Percentiles rank a stretch among this genome's conserved stretches.
phyloP scores from a whole-genome alignment of 75 land plant genomes.

The Larix kaempferi region DNA sequence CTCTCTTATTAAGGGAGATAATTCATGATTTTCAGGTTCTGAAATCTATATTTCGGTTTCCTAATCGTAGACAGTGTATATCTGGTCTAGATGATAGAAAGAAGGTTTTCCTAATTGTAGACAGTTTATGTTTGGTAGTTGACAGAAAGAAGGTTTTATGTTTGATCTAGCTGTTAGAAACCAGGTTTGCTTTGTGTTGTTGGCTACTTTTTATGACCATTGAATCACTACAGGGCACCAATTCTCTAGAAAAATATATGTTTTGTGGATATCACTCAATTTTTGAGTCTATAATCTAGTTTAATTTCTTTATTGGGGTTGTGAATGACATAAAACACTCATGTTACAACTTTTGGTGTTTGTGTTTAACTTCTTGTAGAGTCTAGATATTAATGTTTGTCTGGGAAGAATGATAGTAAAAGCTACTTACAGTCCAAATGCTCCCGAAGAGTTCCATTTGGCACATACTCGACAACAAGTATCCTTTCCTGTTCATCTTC shows the following conservation, averaged over 20 bases:
- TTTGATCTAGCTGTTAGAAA: too few relatives aligned
- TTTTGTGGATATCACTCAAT: neutral
- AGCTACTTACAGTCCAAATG: conserved; percentile 78
- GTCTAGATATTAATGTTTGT: neutral
- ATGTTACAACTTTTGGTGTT: neutral
- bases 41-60: neutral
- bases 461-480: conserved; percentile 88
- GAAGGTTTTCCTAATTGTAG: neutral
- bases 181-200: neutral
- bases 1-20: neutral
- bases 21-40: neutral
- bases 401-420: neutral
- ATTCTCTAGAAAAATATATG: neutral
- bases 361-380: neutral
- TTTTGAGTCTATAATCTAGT: neutral
- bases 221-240: neutral
- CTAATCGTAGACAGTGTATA: too few relatives aligned
- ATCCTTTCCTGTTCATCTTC: conserved; percentile 75
- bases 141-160: neutral
- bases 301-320: neutral
- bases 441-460: conserved; percentile 93
- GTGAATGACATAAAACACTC: neutral
- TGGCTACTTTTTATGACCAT: neutral
- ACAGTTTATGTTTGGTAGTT: neutral
- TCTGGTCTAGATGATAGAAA: too few relatives aligned